Conservation (phyloP, 2,329 filamentous ascomycete genomes). For the Trichothecium roseum region DNA sequence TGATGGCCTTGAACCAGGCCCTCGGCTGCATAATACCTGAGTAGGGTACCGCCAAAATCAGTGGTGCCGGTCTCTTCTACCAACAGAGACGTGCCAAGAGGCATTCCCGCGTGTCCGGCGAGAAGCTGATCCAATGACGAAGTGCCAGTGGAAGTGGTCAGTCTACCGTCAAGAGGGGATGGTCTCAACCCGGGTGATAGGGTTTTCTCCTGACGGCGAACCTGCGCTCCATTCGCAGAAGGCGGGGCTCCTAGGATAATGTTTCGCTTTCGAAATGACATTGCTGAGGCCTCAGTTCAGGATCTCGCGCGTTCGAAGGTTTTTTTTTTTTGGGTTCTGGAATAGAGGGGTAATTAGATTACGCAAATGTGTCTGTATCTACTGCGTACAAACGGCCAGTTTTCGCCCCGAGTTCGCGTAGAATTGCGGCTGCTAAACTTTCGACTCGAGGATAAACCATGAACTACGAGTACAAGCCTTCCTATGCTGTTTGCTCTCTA, state of each 20-base stretch:
- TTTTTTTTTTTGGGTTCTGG: too few species aligned
- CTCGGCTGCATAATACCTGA: slow-evolving; percentile 87
- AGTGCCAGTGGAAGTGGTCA: slow-evolving; percentile 86
- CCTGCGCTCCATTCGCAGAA: slow-evolving; percentile 8
- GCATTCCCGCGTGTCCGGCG: slow-evolving; percentile 76
- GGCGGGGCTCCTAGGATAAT: slow-evolving; percentile 32
- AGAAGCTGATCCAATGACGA: slow-evolving; percentile 75
- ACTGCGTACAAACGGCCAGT: too few species aligned
- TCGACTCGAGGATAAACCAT: too few species aligned
- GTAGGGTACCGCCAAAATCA: slow-evolving; percentile 76
- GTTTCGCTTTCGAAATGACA: slow-evolving; percentile 50
- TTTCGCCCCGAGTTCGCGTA: too few species aligned
- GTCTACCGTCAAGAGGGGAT: slow-evolving; percentile 78
- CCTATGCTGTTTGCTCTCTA: too few species aligned
- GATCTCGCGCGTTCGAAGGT: too few species aligned
- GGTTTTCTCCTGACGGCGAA: slow-evolving; percentile 20
- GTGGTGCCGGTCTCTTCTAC: slow-evolving; percentile 87
- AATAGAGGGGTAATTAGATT: too few species aligned
- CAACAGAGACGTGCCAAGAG: slow-evolving; percentile 69
- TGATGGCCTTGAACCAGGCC: slow-evolving; percentile 85
- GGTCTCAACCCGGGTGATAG: slow-evolving; percentile 53
- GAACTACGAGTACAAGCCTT: too few species aligned
- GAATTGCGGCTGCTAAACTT: too few species aligned
- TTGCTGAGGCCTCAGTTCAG: too few species aligned
- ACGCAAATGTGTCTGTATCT: too few species aligned